Conservation (phyloP, 257 asterid species). For the Echium plantagineum region DNA sequence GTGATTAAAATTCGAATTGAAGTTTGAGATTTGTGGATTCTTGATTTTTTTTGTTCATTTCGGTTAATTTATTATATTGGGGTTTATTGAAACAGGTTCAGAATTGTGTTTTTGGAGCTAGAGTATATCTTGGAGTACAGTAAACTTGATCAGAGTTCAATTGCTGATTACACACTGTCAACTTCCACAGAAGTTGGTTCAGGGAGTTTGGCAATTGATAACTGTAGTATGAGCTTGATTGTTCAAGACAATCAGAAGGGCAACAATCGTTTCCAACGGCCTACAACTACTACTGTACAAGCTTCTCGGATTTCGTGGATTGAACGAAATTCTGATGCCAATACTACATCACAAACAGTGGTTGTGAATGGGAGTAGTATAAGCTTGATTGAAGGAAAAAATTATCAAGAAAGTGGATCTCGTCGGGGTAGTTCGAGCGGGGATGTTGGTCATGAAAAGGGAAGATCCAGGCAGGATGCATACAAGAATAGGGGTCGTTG, state of each 20-base stretch:
- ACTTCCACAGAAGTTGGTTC: constrained; percentile 18
- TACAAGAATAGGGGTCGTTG: constrained; percentile 15
- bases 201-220: constrained; percentile 14
- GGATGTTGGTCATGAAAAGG: neutral
- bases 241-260: constrained; percentile 44
- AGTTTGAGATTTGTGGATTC: neutral
- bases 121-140: neutral
- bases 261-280: constrained; percentile 26
- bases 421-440: constrained; percentile 1
- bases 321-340: constrained; percentile 41
- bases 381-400: constrained; percentile 18
- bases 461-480: constrained; percentile 17
- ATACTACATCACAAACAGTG: constrained; percentile 10
- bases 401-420: constrained; percentile 14
- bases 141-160: constrained; percentile 5
- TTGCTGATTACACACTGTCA: constrained; percentile 3
- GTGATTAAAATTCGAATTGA: neutral
- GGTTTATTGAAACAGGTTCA: neutral
- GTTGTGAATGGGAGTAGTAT: constrained; percentile 8
- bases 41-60: no score
- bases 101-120: neutral
- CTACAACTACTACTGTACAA: constrained; percentile 37
- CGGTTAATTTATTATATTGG: neutral
- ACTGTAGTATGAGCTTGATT: constrained; percentile 71
- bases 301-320: constrained; percentile 73